Conservation (phyloP, 192 early-diverging fungal species). For the Pilobolus umbonatus region DNA sequence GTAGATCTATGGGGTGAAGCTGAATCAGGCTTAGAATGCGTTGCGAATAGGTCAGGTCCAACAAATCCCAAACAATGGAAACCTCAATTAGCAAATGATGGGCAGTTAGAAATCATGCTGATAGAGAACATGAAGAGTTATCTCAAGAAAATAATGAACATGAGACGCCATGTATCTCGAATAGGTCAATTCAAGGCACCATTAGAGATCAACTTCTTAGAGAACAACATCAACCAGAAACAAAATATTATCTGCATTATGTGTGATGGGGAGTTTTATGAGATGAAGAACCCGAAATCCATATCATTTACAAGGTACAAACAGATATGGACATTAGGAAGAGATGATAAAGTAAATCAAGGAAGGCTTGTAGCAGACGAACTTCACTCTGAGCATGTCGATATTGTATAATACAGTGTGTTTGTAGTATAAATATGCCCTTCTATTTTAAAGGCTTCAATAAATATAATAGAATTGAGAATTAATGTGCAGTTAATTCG, state of each 20-base stretch:
- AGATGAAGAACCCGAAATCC: slow-evolving; percentile 53
- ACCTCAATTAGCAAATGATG: slow-evolving; percentile 65
- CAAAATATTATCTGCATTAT: slow-evolving; percentile 57
- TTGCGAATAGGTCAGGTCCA: slow-evolving; percentile 43
- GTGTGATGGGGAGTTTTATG: slow-evolving; percentile 79
- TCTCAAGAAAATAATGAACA: slow-evolving; percentile 54
- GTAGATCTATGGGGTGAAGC: slow-evolving; percentile 66
- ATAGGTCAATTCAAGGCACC: slow-evolving; percentile 63
- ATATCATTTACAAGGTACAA: slow-evolving; percentile 58
- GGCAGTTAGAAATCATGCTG: slow-evolving; percentile 61
- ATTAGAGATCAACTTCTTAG: slow-evolving; percentile 52
- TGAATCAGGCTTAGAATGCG: slow-evolving; percentile 31
- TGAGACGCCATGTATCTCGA: slow-evolving; percentile 49
- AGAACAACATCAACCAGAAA: slow-evolving; percentile 20
- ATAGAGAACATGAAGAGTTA: slow-evolving; percentile 59
- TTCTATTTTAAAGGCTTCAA: too few species aligned
- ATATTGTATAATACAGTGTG: too few species aligned
- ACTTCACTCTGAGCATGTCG: neutral
- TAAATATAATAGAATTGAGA: too few species aligned
- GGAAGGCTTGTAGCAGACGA: slow-evolving; percentile 29
- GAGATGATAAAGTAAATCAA: slow-evolving; percentile 13
- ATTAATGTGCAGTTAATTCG: too few species aligned
- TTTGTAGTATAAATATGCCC: too few species aligned
- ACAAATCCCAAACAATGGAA: slow-evolving; percentile 54
- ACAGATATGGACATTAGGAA: slow-evolving; percentile 62